These are phyloP conservation scores for Neurospora terricola DNA, from an alignment of 495 filamentous ascomycete genomes.

Conservation along the genomic window DNA sequence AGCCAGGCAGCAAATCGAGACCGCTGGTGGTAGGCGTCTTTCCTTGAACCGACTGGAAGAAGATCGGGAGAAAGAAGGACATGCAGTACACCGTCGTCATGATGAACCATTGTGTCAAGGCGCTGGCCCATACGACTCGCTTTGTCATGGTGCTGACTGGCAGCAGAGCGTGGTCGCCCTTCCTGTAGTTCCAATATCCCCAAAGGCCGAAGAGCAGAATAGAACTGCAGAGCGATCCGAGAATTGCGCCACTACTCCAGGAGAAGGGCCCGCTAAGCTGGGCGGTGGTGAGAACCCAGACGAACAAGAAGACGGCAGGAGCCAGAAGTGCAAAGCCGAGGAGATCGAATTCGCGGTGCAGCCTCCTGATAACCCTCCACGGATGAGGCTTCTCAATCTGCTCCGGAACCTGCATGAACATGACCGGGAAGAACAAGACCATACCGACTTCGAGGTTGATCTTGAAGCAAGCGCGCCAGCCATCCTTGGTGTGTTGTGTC, in stretches of 20 bases:
- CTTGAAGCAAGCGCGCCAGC: conserved; percentile 60
- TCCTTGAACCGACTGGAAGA: conserved; percentile 58
- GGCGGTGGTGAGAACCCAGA: conserved; percentile 61
- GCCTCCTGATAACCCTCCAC: conserved; percentile 17
- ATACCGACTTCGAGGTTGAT: conserved; percentile 62
- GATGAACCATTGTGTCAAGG: conserved; percentile 40
- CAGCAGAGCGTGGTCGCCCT: conserved; percentile 56
- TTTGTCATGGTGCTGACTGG: conserved; percentile 57
- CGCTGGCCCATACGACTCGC: conserved; percentile 45
- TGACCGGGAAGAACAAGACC: conserved; percentile 46
- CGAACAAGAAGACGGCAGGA: conserved; percentile 38
- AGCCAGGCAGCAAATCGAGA: conserved; percentile 40
- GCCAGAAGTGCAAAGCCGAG: conserved; percentile 55
- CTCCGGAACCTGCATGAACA: conserved; percentile 40
- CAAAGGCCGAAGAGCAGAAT: conserved; percentile 51
- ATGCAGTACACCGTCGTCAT: conserved; percentile 48
- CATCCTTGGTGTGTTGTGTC: conserved; percentile 26
- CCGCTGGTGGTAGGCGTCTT: conserved; percentile 40
- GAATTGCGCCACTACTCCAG: conserved; percentile 54
- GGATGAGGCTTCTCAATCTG: conserved; percentile 28
- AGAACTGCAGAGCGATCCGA: conserved; percentile 54
- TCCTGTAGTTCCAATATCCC: conserved; percentile 45
- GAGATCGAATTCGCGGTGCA: conserved; percentile 55
- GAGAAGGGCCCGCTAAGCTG: conserved; percentile 68
- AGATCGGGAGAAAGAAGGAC: conserved; percentile 56